Evolutionary conservation across 495 filamentous ascomycete genomes (phyloP).

Genomic region (Aspergillus egyptiacus): DNA sequence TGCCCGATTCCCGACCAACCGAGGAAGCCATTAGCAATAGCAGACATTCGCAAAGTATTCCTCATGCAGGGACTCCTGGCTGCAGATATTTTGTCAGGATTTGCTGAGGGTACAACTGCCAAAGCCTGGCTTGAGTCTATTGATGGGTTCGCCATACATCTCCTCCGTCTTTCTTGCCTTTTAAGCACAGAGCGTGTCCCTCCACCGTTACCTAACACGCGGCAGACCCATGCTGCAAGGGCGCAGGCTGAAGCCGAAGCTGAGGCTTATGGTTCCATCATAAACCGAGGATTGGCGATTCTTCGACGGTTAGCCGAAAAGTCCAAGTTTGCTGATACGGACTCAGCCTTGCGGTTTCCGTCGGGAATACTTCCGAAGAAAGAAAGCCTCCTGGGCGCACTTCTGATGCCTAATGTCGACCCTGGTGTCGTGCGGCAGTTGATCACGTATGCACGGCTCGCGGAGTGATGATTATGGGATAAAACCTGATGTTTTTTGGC

Average conservation of each 20-base stretch:
- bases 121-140: slow-evolving; percentile 76
- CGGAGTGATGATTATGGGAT: slow-evolving; percentile 27
- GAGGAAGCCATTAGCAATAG: slow-evolving; percentile 50
- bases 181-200: slow-evolving; percentile 56
- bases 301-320: slow-evolving; percentile 66
- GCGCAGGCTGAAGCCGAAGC: slow-evolving; percentile 39
- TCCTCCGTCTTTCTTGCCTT: slow-evolving; percentile 64
- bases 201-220: slow-evolving; percentile 25
- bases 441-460: slow-evolving; percentile 63
- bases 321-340: slow-evolving; percentile 55
- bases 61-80: slow-evolving; percentile 88
- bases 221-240: slow-evolving; percentile 27
- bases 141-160: slow-evolving; percentile 76
- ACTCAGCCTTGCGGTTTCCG: slow-evolving; percentile 44
- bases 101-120: slow-evolving; percentile 68
- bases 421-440: slow-evolving; percentile 63
- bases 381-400: slow-evolving; percentile 62
- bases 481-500: slow-evolving; percentile 16
- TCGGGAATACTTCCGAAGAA: slow-evolving; percentile 60
- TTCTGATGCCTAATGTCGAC: slow-evolving; percentile 57
- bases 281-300: slow-evolving; percentile 63
- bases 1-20: slow-evolving; percentile 69
- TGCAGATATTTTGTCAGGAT: slow-evolving; percentile 76
- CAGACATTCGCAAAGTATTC: slow-evolving; percentile 76
- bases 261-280: slow-evolving; percentile 50